Evolutionary conservation across 345 rosid species (phyloP).

Genomic region (Noccaea caerulescens): DNA sequence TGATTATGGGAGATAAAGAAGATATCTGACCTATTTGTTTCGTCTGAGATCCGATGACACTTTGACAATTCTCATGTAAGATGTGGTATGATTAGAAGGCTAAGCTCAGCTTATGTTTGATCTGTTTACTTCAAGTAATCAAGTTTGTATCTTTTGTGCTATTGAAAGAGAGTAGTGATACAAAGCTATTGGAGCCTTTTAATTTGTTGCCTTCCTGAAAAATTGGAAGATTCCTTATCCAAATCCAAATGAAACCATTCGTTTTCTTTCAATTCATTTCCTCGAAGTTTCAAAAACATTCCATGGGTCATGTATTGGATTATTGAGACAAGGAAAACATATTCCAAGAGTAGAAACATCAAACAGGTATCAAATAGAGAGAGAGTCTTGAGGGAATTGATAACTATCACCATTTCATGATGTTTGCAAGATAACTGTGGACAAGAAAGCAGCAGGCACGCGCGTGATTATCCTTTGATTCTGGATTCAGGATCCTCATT

Average conservation of each 20-base stretch:
- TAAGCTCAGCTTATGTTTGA: too few relatives aligned
- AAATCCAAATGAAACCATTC: neutral
- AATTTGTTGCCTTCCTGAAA: too few relatives aligned
- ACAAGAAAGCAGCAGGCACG: conserved; percentile 13
- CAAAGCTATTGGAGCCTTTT: too few relatives aligned
- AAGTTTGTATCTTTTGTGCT: too few relatives aligned
- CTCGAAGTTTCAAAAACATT: conserved; percentile 27
- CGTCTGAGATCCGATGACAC: too few relatives aligned
- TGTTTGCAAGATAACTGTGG: conserved; percentile 21
- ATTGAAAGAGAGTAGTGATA: too few relatives aligned
- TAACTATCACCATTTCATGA: conserved; percentile 5
- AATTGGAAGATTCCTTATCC: neutral
- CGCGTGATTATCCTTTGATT: neutral
- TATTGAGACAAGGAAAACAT: conserved; percentile 34
- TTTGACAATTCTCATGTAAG: too few relatives aligned
- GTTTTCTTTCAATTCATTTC: conserved; percentile 2
- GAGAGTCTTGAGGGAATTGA: conserved; percentile 17
- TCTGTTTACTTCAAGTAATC: too few relatives aligned
- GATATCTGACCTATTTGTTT: too few relatives aligned
- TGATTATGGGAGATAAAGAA: too few relatives aligned
- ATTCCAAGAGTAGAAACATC: neutral
- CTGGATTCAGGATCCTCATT: conserved; percentile 43
- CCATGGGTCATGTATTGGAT: conserved; percentile 20
- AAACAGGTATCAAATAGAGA: conserved; percentile 14
- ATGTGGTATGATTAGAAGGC: too few relatives aligned